phyloP scores from a whole-genome alignment of 1,284 basidiomycete genomes.

The Leccinum holopus region DNA sequence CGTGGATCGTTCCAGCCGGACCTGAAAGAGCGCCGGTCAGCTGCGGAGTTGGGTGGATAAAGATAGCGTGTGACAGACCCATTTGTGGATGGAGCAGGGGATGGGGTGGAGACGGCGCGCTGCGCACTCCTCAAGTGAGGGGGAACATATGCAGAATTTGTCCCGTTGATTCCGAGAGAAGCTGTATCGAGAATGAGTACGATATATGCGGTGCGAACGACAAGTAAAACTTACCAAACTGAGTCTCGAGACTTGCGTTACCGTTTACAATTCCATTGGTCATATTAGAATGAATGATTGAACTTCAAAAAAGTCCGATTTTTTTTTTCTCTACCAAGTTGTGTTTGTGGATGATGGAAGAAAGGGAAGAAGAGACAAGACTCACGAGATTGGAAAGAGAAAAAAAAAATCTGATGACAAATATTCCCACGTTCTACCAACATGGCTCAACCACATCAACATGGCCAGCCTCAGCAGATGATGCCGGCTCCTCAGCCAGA shows the following conservation, averaged over 20 bases:
- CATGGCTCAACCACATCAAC: constrained; percentile 33
- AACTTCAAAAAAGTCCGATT: constrained; percentile 28
- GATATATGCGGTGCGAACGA: constrained; percentile 13
- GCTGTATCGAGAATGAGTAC: constrained; percentile 37
- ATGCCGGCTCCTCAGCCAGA: constrained; percentile 52
- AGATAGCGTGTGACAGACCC: constrained; percentile 42
- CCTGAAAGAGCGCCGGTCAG: constrained; percentile 38
- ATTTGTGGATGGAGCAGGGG: constrained; percentile 42
- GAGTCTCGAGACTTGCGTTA: constrained; percentile 74
- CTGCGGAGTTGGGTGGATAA: constrained; percentile 9
- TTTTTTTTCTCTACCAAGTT: constrained; percentile 25
- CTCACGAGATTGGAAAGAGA: constrained; percentile 17
- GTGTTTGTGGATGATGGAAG: constrained; percentile 25
- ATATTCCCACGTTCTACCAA: not conserved
- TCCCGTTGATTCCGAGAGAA: constrained; percentile 69
- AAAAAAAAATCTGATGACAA: constrained; percentile 12
- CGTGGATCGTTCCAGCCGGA: constrained; percentile 74
- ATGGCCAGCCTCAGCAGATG: constrained; percentile 29
- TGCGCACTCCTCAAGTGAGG: constrained; percentile 84
- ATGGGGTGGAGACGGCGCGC: constrained; percentile 67
- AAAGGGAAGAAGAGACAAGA: constrained; percentile 26
- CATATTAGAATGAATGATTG: constrained; percentile 59
- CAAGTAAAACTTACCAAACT: constrained; percentile 62
- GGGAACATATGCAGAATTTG: constrained; percentile 88
- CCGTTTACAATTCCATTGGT: constrained; percentile 85